A percentile compares a stretch with the other conserved stretches of the same genome.
Evolutionary conservation across 257 asterid genomes (phyloP).

Genomic region (Henckelia pumila): DNA sequence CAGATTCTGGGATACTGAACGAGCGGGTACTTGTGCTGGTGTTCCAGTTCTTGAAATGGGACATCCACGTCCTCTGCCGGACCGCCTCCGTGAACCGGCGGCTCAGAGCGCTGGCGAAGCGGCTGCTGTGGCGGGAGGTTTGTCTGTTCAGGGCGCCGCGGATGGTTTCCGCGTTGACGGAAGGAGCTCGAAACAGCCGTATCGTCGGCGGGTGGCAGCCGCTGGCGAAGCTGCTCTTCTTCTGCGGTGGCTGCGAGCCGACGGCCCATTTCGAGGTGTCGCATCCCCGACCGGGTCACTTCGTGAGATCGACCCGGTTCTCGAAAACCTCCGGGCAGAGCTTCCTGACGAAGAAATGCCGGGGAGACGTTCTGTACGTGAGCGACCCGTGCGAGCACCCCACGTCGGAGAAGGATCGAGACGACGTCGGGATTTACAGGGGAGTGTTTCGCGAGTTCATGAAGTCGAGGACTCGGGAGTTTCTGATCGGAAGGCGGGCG

Average conservation of each 20-base stretch:
- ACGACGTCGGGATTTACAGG: slow-evolving; percentile 64
- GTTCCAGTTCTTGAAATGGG: slow-evolving; percentile 62
- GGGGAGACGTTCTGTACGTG: slow-evolving; percentile 65
- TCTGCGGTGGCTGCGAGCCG: slow-evolving; percentile 76
- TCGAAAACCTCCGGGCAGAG: slow-evolving; percentile 89
- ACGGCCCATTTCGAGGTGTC: slow-evolving; percentile 42
- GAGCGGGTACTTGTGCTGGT: slow-evolving; percentile 54
- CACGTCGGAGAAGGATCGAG: slow-evolving; percentile 22
- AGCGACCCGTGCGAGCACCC: slow-evolving; percentile 89
- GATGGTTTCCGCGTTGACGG: slow-evolving; percentile 41
- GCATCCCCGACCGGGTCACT: slow-evolving; percentile 48
- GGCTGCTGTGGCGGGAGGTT: slow-evolving; percentile 73
- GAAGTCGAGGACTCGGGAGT: slow-evolving; percentile 67
- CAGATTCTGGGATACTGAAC: slow-evolving; percentile 50
- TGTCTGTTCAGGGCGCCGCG: slow-evolving; percentile 64
- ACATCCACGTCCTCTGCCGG: slow-evolving; percentile 53
- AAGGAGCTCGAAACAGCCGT: slow-evolving; percentile 37
- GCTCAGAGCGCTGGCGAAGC: slow-evolving; percentile 64
- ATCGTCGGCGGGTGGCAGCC: slow-evolving; percentile 71
- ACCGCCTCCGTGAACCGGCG: slow-evolving; percentile 46
- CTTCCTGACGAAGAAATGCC: slow-evolving; percentile 51
- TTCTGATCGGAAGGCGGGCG: slow-evolving; percentile 47
- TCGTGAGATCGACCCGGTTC: slow-evolving; percentile 57
- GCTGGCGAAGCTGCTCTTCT: slow-evolving; percentile 68
- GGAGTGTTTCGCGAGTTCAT: slow-evolving; percentile 71